A percentile compares a stretch with the other conserved stretches of the same genome.
phyloP scores from a whole-genome alignment of 2,329 filamentous ascomycete genomes.

The Aspergillus felis region DNA sequence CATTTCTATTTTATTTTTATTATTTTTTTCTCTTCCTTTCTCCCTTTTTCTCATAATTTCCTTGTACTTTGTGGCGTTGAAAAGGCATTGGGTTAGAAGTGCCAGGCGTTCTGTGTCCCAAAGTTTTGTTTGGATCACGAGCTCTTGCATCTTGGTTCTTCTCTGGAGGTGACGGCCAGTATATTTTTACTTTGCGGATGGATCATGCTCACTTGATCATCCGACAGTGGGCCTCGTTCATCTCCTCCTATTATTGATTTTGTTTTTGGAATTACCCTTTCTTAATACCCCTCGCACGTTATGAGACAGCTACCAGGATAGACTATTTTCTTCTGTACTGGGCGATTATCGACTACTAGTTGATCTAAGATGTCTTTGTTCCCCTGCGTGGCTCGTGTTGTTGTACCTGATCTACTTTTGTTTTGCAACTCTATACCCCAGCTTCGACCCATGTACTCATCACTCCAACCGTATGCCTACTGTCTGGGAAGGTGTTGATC shows the following conservation, averaged over 20 bases:
- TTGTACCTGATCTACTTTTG: background rate
- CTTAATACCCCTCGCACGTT: conserved; percentile 22
- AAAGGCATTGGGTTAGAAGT: conserved; percentile 29
- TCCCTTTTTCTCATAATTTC: conserved; percentile 1
- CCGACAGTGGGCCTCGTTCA: background rate
- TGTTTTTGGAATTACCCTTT: conserved; percentile 12
- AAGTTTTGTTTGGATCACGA: conserved; percentile 5
- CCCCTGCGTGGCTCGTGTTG: conserved; percentile 3
- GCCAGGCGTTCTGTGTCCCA: conserved; percentile 26
- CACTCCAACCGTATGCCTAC: background rate
- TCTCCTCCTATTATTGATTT: conserved; percentile 5
- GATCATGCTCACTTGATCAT: background rate
- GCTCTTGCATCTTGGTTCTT: background rate
- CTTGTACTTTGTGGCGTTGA: conserved; percentile 27
- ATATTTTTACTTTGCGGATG: background rate
- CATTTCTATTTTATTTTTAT: conserved; percentile 5
- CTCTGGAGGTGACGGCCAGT: background rate
- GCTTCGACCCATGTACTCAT: background rate
- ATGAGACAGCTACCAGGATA: conserved; percentile 20
- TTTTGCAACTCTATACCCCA: background rate
- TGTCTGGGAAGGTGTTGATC: background rate
- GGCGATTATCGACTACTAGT: conserved; percentile 11
- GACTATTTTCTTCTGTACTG: conserved; percentile 15
- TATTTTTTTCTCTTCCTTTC: conserved; percentile 9
- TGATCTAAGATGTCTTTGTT: conserved; percentile 9